phyloP scores from a whole-genome alignment of 352 stramenopile species.

The Labyrinthula sp. region DNA sequence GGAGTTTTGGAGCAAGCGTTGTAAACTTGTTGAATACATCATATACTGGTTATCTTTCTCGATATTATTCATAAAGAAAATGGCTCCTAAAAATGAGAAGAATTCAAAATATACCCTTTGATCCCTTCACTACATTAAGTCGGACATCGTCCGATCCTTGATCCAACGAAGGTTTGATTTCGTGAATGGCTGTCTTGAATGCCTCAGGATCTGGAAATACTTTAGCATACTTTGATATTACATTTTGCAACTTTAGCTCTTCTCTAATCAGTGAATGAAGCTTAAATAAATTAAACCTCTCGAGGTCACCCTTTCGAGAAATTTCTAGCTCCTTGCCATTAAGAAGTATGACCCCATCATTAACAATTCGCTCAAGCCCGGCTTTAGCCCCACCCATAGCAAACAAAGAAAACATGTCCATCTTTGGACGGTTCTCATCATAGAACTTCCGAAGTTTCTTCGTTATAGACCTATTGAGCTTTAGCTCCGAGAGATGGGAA shows the following conservation, averaged over 20 bases:
- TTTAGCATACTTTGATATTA: no score
- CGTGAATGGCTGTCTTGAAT: not conserved
- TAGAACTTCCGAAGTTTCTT: no score
- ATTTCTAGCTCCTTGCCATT: no score
- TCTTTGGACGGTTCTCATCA: no score
- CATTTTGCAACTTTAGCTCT: no score
- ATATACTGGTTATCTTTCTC: conserved; percentile 42
- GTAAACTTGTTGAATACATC: conserved; percentile 30
- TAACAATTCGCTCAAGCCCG: no score
- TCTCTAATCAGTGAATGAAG: no score
- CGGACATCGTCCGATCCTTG: not conserved
- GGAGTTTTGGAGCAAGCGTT: conserved; percentile 34
- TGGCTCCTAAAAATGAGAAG: conserved; percentile 27
- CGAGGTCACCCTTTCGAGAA: no score
- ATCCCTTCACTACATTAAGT: not conserved
- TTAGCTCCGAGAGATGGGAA: conserved; percentile 4
- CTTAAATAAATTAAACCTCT: no score
- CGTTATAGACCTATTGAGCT: no score
- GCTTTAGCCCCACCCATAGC: conserved; percentile 2
- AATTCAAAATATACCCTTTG: conserved; percentile 34
- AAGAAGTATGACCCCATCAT: no score
- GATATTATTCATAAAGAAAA: conserved; percentile 46
- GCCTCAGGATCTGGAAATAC: not conserved
- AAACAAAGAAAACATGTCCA: not conserved
- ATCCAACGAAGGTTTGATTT: not conserved